Conservation (phyloP, 2,329 filamentous ascomycete genomes). For the Diatrype stigma region DNA sequence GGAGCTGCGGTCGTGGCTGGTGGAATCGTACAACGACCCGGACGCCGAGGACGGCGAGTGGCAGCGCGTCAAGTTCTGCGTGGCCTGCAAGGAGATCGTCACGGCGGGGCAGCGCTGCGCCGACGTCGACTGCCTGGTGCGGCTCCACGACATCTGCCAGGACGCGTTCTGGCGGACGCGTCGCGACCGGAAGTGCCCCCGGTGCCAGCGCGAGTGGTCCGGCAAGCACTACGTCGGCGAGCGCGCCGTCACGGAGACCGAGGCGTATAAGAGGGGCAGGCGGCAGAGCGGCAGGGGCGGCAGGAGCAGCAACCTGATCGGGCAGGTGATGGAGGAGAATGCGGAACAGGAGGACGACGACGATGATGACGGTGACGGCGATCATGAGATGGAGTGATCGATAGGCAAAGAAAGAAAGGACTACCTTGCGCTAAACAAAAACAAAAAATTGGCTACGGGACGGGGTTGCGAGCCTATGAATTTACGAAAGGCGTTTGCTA, state of each 20-base stretch:
- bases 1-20: slow-evolving; percentile 78
- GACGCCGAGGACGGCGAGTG: slow-evolving; percentile 56
- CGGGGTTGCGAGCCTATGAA: too few species aligned
- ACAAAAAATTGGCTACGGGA: too few species aligned
- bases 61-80: slow-evolving; percentile 80
- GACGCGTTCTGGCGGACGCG: slow-evolving; percentile 68
- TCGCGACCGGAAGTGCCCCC: slow-evolving; percentile 60
- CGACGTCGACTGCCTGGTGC: slow-evolving; percentile 60
- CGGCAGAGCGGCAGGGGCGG: slow-evolving; percentile 30
- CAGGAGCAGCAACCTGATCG: slow-evolving; percentile 31
- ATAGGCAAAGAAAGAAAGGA: not conserved
- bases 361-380: slow-evolving; percentile 17
- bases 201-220: slow-evolving; percentile 49
- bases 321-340: slow-evolving; percentile 28
- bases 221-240: slow-evolving; percentile 51
- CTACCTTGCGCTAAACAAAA: too few species aligned
- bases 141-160: slow-evolving; percentile 75
- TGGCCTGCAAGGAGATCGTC: slow-evolving; percentile 84
- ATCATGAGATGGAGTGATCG: slow-evolving; percentile 24
- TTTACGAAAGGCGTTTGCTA: not conserved
- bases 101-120: slow-evolving; percentile 78
- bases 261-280: slow-evolving; percentile 42
- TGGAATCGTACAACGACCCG: slow-evolving; percentile 84
- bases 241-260: slow-evolving; percentile 50
- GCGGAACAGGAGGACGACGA: slow-evolving; percentile 23